Evolutionary conservation across 371 early-diverging fungal genomes (phyloP).

Genomic region (Mucor plumbeus): DNA sequence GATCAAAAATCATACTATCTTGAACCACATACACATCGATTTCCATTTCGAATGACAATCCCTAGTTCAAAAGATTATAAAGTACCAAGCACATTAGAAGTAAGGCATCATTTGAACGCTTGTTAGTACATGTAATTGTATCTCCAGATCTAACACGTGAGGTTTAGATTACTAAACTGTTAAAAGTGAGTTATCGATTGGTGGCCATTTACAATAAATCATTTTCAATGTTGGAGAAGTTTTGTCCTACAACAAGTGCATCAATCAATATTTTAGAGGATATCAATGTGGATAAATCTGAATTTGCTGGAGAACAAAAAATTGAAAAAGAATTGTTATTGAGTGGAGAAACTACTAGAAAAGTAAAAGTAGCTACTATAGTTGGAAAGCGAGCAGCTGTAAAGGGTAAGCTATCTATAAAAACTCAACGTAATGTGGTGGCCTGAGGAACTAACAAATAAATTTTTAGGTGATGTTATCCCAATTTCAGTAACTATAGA

Average conservation of each 20-base stretch:
- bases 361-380: constrained; percentile 30
- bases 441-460: neutral
- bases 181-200: constrained; percentile 40
- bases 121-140: neutral
- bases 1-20: constrained; percentile 34
- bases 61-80: constrained; percentile 27
- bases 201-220: constrained; percentile 37
- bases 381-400: constrained; percentile 49
- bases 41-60: constrained; percentile 48
- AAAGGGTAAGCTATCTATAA: constrained; percentile 32
- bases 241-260: constrained; percentile 28
- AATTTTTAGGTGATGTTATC: constrained; percentile 41
- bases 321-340: constrained; percentile 26
- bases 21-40: constrained; percentile 46
- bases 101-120: constrained; percentile 20
- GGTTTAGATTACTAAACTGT: constrained; percentile 28
- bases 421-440: too few relatives aligned
- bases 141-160: constrained; percentile 9
- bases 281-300: constrained; percentile 41
- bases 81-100: constrained; percentile 49
- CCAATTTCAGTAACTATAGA: constrained; percentile 40
- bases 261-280: constrained; percentile 42
- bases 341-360: constrained; percentile 18
- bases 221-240: constrained; percentile 17
- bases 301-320: constrained; percentile 30